Base-by-base conservation (phyloP, 495 filamentous ascomycete genomes). In the Penicillium dipodomyicola region DNA sequence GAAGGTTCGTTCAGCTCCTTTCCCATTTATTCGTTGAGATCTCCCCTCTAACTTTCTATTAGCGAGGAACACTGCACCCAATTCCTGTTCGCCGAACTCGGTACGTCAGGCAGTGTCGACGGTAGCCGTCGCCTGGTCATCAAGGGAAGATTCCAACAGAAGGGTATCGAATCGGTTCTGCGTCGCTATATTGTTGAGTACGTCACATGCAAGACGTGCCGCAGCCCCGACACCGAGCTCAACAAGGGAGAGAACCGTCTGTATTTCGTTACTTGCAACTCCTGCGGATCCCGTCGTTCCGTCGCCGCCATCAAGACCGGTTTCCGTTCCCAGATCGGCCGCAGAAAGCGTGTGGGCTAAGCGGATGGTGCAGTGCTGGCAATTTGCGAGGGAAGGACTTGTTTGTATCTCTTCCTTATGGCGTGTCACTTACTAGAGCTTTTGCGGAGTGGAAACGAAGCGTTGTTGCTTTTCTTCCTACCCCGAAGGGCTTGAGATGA, bases 221-320 rank as follows among this genome's bases (percentile, higher is more conserved):
- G 90, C 72, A 89, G 88, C 46, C 89, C 92, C 63, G 92, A 97
- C 66, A 97, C 94, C 37, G 93, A 97, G 67, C 85, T 97, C 59
- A 93, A 88, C 81, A 97, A 97, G 80, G 94, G 95, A 71, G 94
- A 98, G 77, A 98, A 96, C 80, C 89, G 94, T 80, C 81, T 96
- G 53, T 88, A 87, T 72, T 89, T 90, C 80, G 84, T 90, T 57
- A 90, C 85, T 30, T 90, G 86, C 80, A 91, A 92, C 78, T 91
- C 88, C 20, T 97, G 95, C 66, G 90, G 91, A 51, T 91, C 87
- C 51, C 84, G 93, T 70, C 88, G 95, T 67, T 90, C 85, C 62
- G 94, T 98, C 73, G 88, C 90, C 57, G 91, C 94, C 51, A 97
- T 98, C 87, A 98, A 97, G 87, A 96, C 91, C 41, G 94, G 94